Base-by-base conservation (phyloP, 495 filamentous ascomycete genomes). In the Cryomyces minteri region DNA sequence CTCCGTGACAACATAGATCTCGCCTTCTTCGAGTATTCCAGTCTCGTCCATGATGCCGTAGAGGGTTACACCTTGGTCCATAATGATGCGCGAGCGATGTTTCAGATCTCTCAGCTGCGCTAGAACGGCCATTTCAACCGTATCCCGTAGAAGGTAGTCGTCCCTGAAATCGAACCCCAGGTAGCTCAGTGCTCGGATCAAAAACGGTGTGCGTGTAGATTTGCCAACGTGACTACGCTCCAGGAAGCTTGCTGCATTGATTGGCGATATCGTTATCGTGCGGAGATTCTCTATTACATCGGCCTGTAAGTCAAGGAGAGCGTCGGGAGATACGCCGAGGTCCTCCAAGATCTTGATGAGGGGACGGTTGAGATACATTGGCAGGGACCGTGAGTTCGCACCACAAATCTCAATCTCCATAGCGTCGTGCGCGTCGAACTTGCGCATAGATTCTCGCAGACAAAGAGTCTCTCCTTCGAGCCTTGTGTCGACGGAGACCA, bases 1-100 rank as follows among this genome's bases (percentile, higher is more conserved):
- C 39, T 74, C 62, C 37, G 67, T 71, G 0, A 65, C 68, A 32
- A 76, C 63, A 48, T 76, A 85, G 0, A 88, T 65, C 48, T 88
- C 63, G 0, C 73, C 73, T 53, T 83, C 82, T 38, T 73, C 48
- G 3, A 93, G 61, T 33, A 64, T 65, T 0, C 71, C 74, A 1
- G 80, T 85, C 59, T 93, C 84, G 50, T 93, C 85, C 73, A 92
- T 81, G 29, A 92, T 66, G 4, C 85, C 85, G 49, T 79, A 84
- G 0, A 90, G 62, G 0, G 79, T 84, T 6, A 76, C 64, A 0
- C 81, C 85, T n/a, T 77, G 47, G 3, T 65, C 53, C 1, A 93
- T 69, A 0, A 67, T 76, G 38, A 90, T 90, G 1, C 82, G 72
- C 1, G 80, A 74, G 43, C 74, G 76, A 61, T 88, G 71, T 54